Evolutionary conservation across 1,139 yeast species (phyloP).

Genomic region (Taiozyma sp.): DNA sequence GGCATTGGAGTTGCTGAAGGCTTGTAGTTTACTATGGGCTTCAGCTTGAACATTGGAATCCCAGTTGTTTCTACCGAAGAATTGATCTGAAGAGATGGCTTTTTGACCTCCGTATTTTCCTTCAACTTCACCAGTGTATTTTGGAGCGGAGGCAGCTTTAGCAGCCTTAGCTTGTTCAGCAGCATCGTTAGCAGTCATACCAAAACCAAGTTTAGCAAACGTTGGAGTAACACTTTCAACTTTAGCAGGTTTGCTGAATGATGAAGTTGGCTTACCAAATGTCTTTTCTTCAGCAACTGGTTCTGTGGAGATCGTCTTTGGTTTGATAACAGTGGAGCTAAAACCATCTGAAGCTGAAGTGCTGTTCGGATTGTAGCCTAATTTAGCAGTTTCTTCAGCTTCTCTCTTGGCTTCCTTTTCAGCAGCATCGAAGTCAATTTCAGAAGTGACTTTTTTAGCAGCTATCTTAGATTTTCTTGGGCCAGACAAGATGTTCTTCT

Average conservation of each 20-base stretch:
- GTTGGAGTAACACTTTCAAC: constrained; percentile 63
- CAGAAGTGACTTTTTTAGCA: constrained; percentile 48
- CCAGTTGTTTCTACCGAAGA: constrained; percentile 83
- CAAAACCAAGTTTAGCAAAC: constrained; percentile 79
- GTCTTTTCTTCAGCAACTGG: constrained; percentile 9
- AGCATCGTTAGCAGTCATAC: constrained; percentile 64
- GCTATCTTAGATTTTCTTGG: constrained; percentile 50
- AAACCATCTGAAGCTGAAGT: constrained; percentile 25
- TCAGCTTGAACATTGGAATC: constrained; percentile 77
- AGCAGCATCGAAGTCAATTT: constrained; percentile 87
- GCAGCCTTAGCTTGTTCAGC: constrained; percentile 32
- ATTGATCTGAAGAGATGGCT: constrained; percentile 93
- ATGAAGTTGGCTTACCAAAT: constrained; percentile 1
- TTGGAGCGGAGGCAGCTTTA: constrained; percentile 39
- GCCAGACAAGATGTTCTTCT: constrained; percentile 24
- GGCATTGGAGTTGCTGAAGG: constrained; percentile 81
- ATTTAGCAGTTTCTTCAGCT: constrained; percentile 61
- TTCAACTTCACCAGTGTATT: constrained; percentile 65
- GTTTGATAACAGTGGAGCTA: constrained; percentile 13
- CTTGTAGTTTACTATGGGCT: constrained; percentile 72
- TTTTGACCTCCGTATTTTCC: constrained; percentile 84
- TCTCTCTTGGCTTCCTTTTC: constrained; percentile 85
- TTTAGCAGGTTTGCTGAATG: constrained; percentile 22
- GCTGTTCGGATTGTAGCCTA: constrained; percentile 66
- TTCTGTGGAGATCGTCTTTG: constrained; percentile 19